phyloP scores from a whole-genome alignment of 75 land plant species.

The Isoetes taiwanensis region DNA sequence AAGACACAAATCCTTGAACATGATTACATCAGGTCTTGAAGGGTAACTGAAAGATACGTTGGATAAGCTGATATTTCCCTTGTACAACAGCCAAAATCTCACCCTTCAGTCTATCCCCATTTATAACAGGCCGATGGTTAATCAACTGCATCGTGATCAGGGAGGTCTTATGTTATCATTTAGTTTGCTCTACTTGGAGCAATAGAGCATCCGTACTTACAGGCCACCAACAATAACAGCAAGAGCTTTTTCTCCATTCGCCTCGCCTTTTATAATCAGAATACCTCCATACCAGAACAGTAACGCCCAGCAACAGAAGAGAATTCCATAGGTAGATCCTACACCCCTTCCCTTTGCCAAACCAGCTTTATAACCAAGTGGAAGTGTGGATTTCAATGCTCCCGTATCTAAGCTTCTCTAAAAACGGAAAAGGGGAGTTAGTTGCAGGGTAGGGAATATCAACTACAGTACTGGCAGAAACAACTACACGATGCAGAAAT shows the following conservation, averaged over 20 bases:
- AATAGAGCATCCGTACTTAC: too few relatives aligned
- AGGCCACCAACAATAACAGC: constrained; percentile 62
- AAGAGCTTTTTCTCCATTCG: constrained; percentile 67
- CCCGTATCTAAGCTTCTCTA: too few relatives aligned
- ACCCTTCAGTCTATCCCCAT: too few relatives aligned
- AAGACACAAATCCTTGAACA: constrained; percentile 62
- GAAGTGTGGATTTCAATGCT: constrained; percentile 23
- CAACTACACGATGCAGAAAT: too few relatives aligned
- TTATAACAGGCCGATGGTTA: too few relatives aligned
- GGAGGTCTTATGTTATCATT: too few relatives aligned
- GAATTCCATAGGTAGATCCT: constrained; percentile 42
- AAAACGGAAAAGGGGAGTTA: too few relatives aligned
- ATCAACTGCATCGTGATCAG: too few relatives aligned
- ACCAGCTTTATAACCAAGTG: constrained; percentile 40
- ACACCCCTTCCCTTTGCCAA: constrained; percentile 57
- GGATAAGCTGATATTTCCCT: neutral
- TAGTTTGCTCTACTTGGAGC: too few relatives aligned
- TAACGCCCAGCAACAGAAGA: constrained; percentile 51
- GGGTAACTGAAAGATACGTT: constrained; percentile 43
- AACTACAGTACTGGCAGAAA: too few relatives aligned
- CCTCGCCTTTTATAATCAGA: constrained; percentile 33
- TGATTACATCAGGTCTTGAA: constrained; percentile 47
- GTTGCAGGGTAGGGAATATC: too few relatives aligned
- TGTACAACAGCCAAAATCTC: too few relatives aligned
- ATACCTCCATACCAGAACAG: constrained; percentile 62